phyloP scores from a whole-genome alignment of 2,329 filamentous ascomycete species.

The Magnaporthiopsis incrustans region DNA sequence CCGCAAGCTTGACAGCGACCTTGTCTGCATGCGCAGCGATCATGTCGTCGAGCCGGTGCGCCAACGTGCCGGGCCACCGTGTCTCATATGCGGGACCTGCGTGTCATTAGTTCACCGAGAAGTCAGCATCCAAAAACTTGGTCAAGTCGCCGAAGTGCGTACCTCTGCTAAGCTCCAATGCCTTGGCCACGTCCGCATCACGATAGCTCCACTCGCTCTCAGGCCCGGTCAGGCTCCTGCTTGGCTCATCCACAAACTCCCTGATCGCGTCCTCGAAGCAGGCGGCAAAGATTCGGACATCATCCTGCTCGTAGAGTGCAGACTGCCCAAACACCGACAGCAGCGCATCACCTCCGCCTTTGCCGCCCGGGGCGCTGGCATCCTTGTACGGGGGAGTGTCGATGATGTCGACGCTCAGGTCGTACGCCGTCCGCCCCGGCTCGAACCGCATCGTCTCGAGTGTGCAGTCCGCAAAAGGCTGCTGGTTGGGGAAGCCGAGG shows the following conservation, averaged over 20 bases:
- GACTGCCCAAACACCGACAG: slow-evolving; percentile 14
- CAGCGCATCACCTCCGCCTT: slow-evolving; percentile 9
- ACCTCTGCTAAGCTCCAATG: background rate
- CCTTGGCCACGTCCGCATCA: background rate
- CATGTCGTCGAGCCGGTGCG: background rate
- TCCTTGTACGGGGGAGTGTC: background rate
- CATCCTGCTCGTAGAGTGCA: background rate
- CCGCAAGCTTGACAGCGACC: background rate
- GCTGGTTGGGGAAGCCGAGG: background rate
- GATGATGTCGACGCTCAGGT: background rate
- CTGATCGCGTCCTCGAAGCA: background rate
- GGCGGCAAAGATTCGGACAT: background rate
- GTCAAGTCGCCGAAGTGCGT: background rate
- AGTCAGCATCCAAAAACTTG: too few species aligned
- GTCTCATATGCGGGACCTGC: too few species aligned
- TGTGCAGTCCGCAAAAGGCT: background rate
- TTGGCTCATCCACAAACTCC: background rate
- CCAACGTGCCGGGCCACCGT: background rate
- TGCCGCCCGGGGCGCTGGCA: too few species aligned
- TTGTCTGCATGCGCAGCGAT: background rate
- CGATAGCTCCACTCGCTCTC: background rate
- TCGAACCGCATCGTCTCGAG: background rate
- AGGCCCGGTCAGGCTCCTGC: background rate
- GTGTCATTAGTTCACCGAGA: too few species aligned
- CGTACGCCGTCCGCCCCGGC: background rate